Conservation (phyloP, 169 alveolate species). For the Condylostoma magnum region DNA sequence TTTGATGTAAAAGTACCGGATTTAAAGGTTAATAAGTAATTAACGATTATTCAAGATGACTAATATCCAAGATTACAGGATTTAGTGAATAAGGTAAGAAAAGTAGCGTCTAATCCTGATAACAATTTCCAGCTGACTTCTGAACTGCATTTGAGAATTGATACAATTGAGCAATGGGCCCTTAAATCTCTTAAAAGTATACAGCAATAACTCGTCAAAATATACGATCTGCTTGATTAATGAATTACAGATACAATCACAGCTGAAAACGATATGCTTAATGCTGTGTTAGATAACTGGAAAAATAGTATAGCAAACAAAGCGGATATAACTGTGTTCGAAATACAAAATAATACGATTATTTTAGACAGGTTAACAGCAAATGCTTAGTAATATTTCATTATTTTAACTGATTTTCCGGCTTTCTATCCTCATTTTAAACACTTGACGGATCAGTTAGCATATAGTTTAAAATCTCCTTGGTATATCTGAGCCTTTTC, state of each 20-base stretch:
- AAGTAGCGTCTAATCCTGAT: background rate
- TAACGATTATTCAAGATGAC: background rate
- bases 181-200: background rate
- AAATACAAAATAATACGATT: background rate
- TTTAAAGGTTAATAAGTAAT: background rate
- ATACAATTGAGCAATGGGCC: slow-evolving; percentile 21
- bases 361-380: background rate
- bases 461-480: slow-evolving; percentile 78
- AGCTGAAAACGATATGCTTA: slow-evolving; percentile 18
- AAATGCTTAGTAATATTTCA: background rate
- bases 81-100: background rate
- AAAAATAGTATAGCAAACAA: background rate
- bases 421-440: too few species aligned
- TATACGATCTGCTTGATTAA: slow-evolving; percentile 5
- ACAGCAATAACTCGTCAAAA: background rate
- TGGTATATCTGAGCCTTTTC: slow-evolving; percentile 78
- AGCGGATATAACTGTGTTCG: background rate
- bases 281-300: background rate
- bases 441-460: slow-evolving; percentile 25
- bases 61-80: too few species aligned
- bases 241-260: slow-evolving; percentile 14
- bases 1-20: background rate
- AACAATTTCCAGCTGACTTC: background rate
- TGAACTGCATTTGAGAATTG: background rate
- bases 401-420: too few species aligned